Evolutionary conservation across 495 filamentous ascomycete genomes (phyloP).

Genomic region (Oleoguttula mirabilis): DNA sequence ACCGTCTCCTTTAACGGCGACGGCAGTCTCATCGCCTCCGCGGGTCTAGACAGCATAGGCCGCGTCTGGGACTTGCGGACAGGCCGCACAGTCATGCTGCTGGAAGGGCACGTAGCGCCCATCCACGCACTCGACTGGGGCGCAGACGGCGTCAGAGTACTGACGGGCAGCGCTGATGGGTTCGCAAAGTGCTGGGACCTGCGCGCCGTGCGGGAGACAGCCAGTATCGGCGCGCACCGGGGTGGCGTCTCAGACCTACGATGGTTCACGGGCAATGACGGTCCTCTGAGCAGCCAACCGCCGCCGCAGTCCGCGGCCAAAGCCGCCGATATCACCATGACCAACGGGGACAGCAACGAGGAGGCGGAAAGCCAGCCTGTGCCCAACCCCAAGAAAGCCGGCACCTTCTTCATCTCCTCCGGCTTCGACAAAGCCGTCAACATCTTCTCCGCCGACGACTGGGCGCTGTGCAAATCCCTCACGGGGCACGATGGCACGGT

Average conservation of each 20-base stretch:
- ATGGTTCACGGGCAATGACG: slow-evolving; percentile 81
- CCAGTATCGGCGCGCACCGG: slow-evolving; percentile 80
- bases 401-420: slow-evolving; percentile 79
- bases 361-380: slow-evolving; percentile 4
- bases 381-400: slow-evolving; percentile 46
- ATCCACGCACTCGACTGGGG: slow-evolving; percentile 91
- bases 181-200: slow-evolving; percentile 98
- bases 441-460: slow-evolving; percentile 90
- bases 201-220: slow-evolving; percentile 68
- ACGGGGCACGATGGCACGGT: slow-evolving; percentile 88
- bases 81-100: slow-evolving; percentile 87
- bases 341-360: slow-evolving; percentile 37
- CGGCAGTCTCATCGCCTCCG: slow-evolving; percentile 79
- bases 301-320: slow-evolving; percentile 11
- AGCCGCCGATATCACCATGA: slow-evolving; percentile 30
- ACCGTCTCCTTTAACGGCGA: slow-evolving; percentile 79
- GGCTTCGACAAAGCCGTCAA: slow-evolving; percentile 96
- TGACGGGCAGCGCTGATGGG: slow-evolving; percentile 85
- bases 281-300: slow-evolving; percentile 33
- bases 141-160: slow-evolving; percentile 73
- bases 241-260: slow-evolving; percentile 84
- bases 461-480: slow-evolving; percentile 76
- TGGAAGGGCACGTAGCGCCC: slow-evolving; percentile 86
- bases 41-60: slow-evolving; percentile 84
- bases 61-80: slow-evolving; percentile 95